Conservation (phyloP, 148 eudicot genomes). For the Spergularia marina region DNA sequence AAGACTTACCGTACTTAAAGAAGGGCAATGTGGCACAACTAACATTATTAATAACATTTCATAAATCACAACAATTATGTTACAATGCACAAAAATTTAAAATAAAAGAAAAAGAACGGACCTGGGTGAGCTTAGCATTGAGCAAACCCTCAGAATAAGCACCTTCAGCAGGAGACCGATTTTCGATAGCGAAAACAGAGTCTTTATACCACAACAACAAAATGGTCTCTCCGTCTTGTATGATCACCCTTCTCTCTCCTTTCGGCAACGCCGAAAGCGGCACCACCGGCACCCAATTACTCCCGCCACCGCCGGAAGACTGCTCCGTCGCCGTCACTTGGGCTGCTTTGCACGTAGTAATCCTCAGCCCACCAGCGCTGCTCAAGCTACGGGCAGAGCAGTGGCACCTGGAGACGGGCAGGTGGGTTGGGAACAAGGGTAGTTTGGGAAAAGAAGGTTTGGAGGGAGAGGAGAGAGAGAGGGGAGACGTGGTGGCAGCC, state of each 20-base stretch:
- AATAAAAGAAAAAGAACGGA: not conserved
- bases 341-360: slow-evolving; percentile 48
- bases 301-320: slow-evolving; percentile 28
- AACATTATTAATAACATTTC: too few species aligned
- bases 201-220: slow-evolving; percentile 82
- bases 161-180: slow-evolving; percentile 95
- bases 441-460: slow-evolving; percentile 17
- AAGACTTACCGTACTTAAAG: too few species aligned
- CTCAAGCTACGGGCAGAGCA: not conserved
- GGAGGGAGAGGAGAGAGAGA: slow-evolving; percentile 32
- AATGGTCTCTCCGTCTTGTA: slow-evolving; percentile 80
- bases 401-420: not conserved
- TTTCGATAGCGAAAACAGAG: slow-evolving; percentile 78
- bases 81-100: not conserved
- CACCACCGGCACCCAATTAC: slow-evolving; percentile 92
- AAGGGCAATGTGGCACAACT: too few species aligned
- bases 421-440: slow-evolving; percentile 18
- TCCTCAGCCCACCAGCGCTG: not conserved
- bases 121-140: slow-evolving; percentile 97
- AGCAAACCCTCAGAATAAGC: slow-evolving; percentile 90
- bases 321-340: slow-evolving; percentile 41
- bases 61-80: too few species aligned
- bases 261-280: slow-evolving; percentile 79
- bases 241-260: slow-evolving; percentile 90
- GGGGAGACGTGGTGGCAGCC: slow-evolving; percentile 37